Percentiles rank a stretch among this genome's conserved stretches.
Evolutionary conservation across 305 asterid genomes (phyloP).

Genomic region (Fraxinus sp.): DNA sequence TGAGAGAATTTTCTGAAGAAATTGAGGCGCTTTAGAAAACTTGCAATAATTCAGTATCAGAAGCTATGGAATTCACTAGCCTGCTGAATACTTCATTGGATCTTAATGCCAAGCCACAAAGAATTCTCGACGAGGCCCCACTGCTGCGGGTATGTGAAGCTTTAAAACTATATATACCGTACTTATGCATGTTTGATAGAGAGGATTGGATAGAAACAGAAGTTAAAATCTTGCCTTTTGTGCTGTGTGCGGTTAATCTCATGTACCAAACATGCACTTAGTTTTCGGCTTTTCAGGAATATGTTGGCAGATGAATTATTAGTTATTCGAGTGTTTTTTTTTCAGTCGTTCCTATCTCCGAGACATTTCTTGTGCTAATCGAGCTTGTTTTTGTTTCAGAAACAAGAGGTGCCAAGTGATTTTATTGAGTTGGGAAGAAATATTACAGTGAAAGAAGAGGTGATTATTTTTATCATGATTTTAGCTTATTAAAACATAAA

Average conservation of each 20-base stretch:
- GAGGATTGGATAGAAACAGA: background rate
- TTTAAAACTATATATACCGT: background rate
- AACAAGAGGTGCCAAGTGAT: constrained; percentile 57
- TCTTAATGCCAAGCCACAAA: constrained; percentile 57
- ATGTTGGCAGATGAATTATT: background rate
- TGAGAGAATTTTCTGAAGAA: background rate
- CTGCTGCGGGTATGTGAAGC: constrained; percentile 43
- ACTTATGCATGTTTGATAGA: background rate
- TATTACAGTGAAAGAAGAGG: constrained; percentile 50
- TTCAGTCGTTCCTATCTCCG: background rate
- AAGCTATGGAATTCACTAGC: constrained; percentile 64
- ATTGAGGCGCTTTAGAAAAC: background rate
- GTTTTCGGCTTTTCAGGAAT: background rate
- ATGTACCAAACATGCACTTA: background rate
- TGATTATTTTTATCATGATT: constrained; percentile 12
- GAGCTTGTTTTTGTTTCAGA: constrained; percentile 37
- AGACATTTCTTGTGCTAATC: background rate
- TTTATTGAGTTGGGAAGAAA: constrained; percentile 48
- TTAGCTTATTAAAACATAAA: background rate
- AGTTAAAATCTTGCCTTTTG: background rate
- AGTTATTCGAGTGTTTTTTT: background rate
- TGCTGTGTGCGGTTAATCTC: background rate
- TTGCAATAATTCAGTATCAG: background rate
- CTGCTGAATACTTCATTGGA: constrained; percentile 68
- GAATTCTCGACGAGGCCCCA: constrained; percentile 31